Percentiles rank a stretch among this genome's conserved stretches.
These are phyloP conservation scores for Ganoderma resinaceum DNA, from an alignment of 1,284 basidiomycete species.

Conservation along the genomic window DNA sequence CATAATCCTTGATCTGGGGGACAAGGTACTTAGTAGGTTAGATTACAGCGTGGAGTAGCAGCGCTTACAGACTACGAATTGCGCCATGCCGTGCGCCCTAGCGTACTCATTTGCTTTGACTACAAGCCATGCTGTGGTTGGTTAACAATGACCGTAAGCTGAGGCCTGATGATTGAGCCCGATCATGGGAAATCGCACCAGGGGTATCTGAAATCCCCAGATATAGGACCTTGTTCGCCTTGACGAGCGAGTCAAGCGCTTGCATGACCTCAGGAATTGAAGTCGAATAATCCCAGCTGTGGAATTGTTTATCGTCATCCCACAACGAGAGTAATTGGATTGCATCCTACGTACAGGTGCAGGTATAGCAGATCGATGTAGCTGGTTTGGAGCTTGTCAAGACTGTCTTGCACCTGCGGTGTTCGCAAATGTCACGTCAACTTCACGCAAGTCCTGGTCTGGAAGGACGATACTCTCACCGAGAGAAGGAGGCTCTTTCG, in stretches of 20 bases:
- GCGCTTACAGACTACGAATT: slow-evolving; percentile 50
- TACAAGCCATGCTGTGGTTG: slow-evolving; percentile 55
- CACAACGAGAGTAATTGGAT: not conserved
- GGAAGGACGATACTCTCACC: slow-evolving; percentile 2
- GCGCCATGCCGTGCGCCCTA: slow-evolving; percentile 50
- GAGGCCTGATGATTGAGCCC: not conserved
- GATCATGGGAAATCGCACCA: slow-evolving; percentile 4
- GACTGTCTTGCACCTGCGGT: slow-evolving; percentile 45
- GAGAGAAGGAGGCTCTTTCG: slow-evolving; percentile 23
- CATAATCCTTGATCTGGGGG: slow-evolving; percentile 53
- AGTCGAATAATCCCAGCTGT: slow-evolving; percentile 60
- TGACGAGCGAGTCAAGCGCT: slow-evolving; percentile 44
- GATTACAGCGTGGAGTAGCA: not conserved
- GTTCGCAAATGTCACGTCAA: not conserved
- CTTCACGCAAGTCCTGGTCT: not conserved
- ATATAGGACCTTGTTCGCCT: slow-evolving; percentile 46
- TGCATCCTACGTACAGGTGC: slow-evolving; percentile 35
- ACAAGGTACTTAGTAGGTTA: not conserved
- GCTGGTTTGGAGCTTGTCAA: slow-evolving; percentile 62
- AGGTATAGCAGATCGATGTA: slow-evolving; percentile 57
- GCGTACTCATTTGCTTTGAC: slow-evolving; percentile 60
- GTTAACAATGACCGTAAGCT: not conserved
- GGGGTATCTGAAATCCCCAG: slow-evolving; percentile 52
- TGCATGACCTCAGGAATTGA: slow-evolving; percentile 64
- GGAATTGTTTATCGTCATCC: slow-evolving; percentile 31